A percentile compares a stretch with the other conserved stretches of the same genome.
Evolutionary conservation across 352 stramenopile species (phyloP).

Genomic region (Globisporangium polare): DNA sequence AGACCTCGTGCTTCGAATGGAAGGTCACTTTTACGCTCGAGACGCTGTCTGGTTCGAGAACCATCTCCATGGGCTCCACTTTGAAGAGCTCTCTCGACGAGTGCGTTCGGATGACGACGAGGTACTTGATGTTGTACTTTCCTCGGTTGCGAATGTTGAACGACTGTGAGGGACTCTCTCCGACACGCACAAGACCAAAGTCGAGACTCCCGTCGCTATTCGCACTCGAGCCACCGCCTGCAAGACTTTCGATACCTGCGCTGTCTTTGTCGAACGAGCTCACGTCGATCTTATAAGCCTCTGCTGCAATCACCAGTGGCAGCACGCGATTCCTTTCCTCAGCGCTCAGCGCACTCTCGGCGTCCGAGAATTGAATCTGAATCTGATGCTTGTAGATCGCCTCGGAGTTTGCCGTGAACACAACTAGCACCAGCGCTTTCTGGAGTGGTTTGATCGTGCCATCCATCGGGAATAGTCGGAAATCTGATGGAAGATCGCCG

Average conservation of each 20-base stretch:
- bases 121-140: slow-evolving; percentile 93
- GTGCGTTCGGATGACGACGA: slow-evolving; percentile 55
- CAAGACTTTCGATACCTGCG: slow-evolving; percentile 5
- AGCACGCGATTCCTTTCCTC: slow-evolving; percentile 31
- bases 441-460: slow-evolving; percentile 76
- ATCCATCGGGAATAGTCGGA: slow-evolving; percentile 69
- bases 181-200: slow-evolving; percentile 91
- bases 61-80: slow-evolving; percentile 73
- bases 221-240: slow-evolving; percentile 12
- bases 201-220: slow-evolving; percentile 75
- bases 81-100: slow-evolving; percentile 64
- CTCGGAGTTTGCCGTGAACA: slow-evolving; percentile 69
- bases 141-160: slow-evolving; percentile 90
- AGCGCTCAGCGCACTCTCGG: slow-evolving; percentile 52
- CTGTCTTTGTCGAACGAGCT: slow-evolving; percentile 73
- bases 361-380: slow-evolving; percentile 81
- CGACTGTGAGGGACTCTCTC: slow-evolving; percentile 68
- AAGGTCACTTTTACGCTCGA: slow-evolving; percentile 80
- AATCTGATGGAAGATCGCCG: slow-evolving; percentile 41
- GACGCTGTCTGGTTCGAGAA: slow-evolving; percentile 68
- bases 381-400: slow-evolving; percentile 60
- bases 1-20: slow-evolving; percentile 70
- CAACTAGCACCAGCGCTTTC: slow-evolving; percentile 49
- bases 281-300: slow-evolving; percentile 91
- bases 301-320: slow-evolving; percentile 52